Evolutionary conservation across 169 alveolate species (phyloP).

Genomic region (Prorocentrum cordatum): DNA sequence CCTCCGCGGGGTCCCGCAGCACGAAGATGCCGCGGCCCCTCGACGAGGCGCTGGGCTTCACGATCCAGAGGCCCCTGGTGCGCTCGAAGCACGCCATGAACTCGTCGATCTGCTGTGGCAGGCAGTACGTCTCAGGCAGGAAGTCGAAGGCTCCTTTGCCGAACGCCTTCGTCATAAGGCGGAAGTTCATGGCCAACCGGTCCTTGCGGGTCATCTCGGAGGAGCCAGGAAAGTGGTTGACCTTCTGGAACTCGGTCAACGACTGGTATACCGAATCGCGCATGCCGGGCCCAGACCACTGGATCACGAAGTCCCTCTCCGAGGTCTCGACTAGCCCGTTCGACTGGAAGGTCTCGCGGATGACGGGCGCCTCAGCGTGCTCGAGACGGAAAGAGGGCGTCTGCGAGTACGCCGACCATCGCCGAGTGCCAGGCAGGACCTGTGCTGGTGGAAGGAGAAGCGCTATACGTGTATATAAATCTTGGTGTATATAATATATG

Average conservation of each 20-base stretch:
- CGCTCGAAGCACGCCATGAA: slow-evolving; percentile 9
- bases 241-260: slow-evolving; percentile 21
- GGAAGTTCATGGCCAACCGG: slow-evolving; percentile 3
- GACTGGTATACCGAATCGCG: slow-evolving; percentile 3
- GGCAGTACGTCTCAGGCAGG: slow-evolving; percentile 34
- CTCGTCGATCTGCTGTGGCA: slow-evolving; percentile 26
- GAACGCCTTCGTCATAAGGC: not conserved
- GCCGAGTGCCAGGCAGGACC: too few relatives aligned
- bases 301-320: slow-evolving; percentile 6
- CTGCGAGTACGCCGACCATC: too few relatives aligned
- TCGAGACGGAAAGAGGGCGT: too few relatives aligned
- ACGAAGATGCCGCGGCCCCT: slow-evolving; percentile 35
- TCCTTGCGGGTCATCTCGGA: slow-evolving; percentile 38
- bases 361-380: too few relatives aligned
- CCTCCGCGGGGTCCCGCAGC: not conserved
- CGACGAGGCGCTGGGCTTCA: slow-evolving; percentile 26
- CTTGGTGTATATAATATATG: too few relatives aligned
- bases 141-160: slow-evolving; percentile 22
- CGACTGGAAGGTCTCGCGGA: slow-evolving; percentile 4
- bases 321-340: slow-evolving; percentile 6
- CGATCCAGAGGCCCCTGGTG: not conserved
- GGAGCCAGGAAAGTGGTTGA: slow-evolving; percentile 32
- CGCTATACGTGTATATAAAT: too few relatives aligned
- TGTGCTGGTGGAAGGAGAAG: too few relatives aligned
- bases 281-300: slow-evolving; percentile 44